A percentile compares a stretch with the other conserved stretches of the same genome.
Evolutionary conservation across 495 filamentous ascomycete species (phyloP).

Genomic region (Rhypophila decipiens): DNA sequence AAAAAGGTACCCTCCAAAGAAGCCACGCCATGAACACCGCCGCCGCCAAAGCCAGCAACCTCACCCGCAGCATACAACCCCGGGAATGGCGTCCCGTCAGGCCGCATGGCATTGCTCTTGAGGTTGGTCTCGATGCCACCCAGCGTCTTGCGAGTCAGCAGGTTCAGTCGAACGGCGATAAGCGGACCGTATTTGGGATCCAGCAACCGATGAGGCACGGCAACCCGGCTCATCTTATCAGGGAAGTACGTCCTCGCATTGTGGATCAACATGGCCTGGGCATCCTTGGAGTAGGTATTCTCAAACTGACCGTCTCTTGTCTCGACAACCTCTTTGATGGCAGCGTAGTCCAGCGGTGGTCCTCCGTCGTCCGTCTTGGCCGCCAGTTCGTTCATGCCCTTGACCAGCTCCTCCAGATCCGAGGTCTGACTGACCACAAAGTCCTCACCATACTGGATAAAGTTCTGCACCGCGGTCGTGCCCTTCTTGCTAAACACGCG

Average conservation of each 20-base stretch:
- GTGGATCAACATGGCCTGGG: constrained; percentile 46
- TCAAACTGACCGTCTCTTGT: constrained; percentile 41
- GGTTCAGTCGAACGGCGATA: constrained; percentile 45
- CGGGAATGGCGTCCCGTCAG: constrained; percentile 35
- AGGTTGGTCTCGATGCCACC: constrained; percentile 50
- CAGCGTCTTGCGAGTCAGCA: constrained; percentile 47
- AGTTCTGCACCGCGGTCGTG: constrained; percentile 41
- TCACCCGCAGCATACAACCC: constrained; percentile 49
- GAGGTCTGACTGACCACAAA: constrained; percentile 44
- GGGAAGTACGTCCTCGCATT: constrained; percentile 45
- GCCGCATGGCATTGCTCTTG: constrained; percentile 38
- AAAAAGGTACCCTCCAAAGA: constrained; percentile 45
- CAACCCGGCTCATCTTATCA: constrained; percentile 35
- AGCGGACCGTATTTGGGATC: constrained; percentile 41
- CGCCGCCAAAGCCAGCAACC: constrained; percentile 47
- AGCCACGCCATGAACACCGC: constrained; percentile 46
- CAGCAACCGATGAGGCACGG: constrained; percentile 38
- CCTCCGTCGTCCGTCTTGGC: constrained; percentile 15
- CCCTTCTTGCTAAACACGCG: constrained; percentile 42
- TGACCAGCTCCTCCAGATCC: constrained; percentile 39
- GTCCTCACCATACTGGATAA: constrained; percentile 43
- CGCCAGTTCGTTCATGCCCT: constrained; percentile 44
- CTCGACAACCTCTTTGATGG: constrained; percentile 35
- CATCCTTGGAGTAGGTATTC: constrained; percentile 46
- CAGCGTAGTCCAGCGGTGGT: constrained; percentile 24